A percentile compares a stretch with the other conserved stretches of the same genome.
These are phyloP conservation scores for Luffa acutangula DNA, from an alignment of 306 rosid genomes.

Conservation along the genomic window DNA sequence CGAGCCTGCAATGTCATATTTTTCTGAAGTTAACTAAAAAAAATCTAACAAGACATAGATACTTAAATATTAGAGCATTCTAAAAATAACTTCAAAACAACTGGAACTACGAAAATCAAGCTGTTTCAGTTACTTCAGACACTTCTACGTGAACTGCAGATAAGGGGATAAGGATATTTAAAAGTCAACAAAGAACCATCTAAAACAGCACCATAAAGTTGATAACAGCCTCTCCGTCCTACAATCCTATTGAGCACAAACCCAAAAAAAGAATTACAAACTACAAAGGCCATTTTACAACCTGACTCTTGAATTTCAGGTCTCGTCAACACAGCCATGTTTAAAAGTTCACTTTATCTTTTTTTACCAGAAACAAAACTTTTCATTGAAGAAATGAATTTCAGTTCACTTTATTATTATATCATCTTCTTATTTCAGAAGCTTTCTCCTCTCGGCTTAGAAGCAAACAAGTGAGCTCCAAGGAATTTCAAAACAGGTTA, in stretches of 20 bases:
- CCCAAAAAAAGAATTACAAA: background rate
- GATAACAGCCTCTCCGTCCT: background rate
- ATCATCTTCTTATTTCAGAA: background rate
- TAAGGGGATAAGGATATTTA: background rate
- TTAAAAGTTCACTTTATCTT: background rate
- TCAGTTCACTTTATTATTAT: background rate
- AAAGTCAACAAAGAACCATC: background rate
- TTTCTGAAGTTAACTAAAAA: background rate
- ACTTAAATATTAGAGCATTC: background rate
- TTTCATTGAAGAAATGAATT: no score
- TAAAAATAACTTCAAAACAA: background rate
- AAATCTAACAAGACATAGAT: background rate
- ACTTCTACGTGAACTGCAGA: background rate
- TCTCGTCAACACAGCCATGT: background rate
- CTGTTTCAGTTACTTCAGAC: background rate
- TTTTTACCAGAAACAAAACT: no score
- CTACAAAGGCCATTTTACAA: background rate
- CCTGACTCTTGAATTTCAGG: background rate
- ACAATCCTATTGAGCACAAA: background rate
- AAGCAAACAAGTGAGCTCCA: background rate
- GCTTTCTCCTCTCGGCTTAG: background rate
- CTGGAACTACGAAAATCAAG: background rate
- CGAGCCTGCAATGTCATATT: conserved; percentile 56
- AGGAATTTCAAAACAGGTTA: background rate
- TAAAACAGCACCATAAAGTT: background rate